Evolutionary conservation across 2,329 filamentous ascomycete genomes (phyloP).

Genomic region (Pseudofabraea citricarpa): DNA sequence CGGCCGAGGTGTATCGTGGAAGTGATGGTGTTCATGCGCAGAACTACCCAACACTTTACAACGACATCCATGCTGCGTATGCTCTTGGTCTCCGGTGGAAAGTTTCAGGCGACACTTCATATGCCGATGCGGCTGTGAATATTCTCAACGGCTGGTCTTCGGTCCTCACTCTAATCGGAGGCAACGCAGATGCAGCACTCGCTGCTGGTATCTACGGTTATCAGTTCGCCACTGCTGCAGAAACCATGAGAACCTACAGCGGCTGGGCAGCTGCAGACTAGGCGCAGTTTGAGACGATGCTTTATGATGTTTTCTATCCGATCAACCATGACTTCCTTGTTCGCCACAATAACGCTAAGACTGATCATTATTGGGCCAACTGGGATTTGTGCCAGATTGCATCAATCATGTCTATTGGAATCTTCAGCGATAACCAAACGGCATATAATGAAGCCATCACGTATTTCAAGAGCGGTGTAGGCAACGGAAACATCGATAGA

Average conservation of each 20-base stretch:
- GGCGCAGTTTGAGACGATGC: conserved; percentile 24
- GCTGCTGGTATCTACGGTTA: conserved; percentile 40
- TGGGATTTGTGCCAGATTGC: conserved; percentile 42
- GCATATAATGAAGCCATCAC: conserved; percentile 33
- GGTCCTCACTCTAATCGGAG: conserved; percentile 29
- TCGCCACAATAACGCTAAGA: conserved; percentile 30
- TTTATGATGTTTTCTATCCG: conserved; percentile 32
- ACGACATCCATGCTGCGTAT: conserved; percentile 33
- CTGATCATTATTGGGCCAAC: conserved; percentile 29
- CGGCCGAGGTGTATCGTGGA: conserved; percentile 31
- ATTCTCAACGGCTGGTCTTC: conserved; percentile 35
- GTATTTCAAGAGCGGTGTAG: conserved; percentile 35
- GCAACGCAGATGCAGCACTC: conserved; percentile 33
- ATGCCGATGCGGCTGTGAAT: conserved; percentile 31
- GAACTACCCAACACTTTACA: conserved; percentile 30
- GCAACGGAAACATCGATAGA: conserved; percentile 33
- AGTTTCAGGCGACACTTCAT: conserved; percentile 30
- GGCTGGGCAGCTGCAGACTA: conserved; percentile 27
- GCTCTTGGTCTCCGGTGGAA: conserved; percentile 35
- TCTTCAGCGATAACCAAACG: conserved; percentile 37
- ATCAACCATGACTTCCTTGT: conserved; percentile 34
- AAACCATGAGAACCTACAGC: conserved; percentile 33
- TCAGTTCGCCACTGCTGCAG: conserved; percentile 41
- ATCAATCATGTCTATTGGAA: conserved; percentile 35
- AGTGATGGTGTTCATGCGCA: conserved; percentile 20